Conservation (phyloP, 805 yeast species). For the Ogataea thermomethanolica region DNA sequence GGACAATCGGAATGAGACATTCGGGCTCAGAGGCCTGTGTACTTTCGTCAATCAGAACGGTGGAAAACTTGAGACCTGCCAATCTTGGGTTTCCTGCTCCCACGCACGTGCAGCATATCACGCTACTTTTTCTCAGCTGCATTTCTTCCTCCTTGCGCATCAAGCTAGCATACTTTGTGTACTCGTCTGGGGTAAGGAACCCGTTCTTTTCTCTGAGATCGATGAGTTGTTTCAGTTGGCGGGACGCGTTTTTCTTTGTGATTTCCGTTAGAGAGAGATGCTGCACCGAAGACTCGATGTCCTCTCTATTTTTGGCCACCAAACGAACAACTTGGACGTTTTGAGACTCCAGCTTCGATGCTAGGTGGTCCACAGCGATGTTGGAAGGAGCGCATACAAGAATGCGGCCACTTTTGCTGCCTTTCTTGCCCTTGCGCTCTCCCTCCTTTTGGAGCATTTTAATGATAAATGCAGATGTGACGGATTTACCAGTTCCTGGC, state of each 20-base stretch:
- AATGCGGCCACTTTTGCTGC: slow-evolving; percentile 29
- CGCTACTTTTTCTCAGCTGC: slow-evolving; percentile 58
- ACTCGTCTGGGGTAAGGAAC: slow-evolving; percentile 58
- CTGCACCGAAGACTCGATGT: slow-evolving; percentile 62
- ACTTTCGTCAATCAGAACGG: slow-evolving; percentile 87
- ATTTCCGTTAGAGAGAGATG: slow-evolving; percentile 55
- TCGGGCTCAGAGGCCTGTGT: slow-evolving; percentile 96
- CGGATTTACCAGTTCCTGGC: slow-evolving; percentile 96
- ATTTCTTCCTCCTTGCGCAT: slow-evolving; percentile 46
- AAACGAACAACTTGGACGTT: slow-evolving; percentile 78
- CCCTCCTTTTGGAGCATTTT: slow-evolving; percentile 73
- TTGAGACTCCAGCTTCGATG: slow-evolving; percentile 62
- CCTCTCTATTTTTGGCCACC: slow-evolving; percentile 76
- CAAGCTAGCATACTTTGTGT: slow-evolving; percentile 40
- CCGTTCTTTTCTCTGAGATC: slow-evolving; percentile 62
- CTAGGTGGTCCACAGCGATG: slow-evolving; percentile 90
- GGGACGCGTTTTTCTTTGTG: slow-evolving; percentile 46
- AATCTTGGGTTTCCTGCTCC: slow-evolving; percentile 84
- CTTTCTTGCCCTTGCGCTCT: slow-evolving; percentile 48
- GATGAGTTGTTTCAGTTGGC: slow-evolving; percentile 56
- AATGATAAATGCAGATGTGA: slow-evolving; percentile 69
- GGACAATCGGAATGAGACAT: slow-evolving; percentile 80
- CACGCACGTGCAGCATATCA: slow-evolving; percentile 87
- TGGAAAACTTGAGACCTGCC: slow-evolving; percentile 52
- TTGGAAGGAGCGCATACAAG: slow-evolving; percentile 95